Evolutionary conservation across 305 asterid genomes (phyloP).

Genomic region (Rubia balearica): DNA sequence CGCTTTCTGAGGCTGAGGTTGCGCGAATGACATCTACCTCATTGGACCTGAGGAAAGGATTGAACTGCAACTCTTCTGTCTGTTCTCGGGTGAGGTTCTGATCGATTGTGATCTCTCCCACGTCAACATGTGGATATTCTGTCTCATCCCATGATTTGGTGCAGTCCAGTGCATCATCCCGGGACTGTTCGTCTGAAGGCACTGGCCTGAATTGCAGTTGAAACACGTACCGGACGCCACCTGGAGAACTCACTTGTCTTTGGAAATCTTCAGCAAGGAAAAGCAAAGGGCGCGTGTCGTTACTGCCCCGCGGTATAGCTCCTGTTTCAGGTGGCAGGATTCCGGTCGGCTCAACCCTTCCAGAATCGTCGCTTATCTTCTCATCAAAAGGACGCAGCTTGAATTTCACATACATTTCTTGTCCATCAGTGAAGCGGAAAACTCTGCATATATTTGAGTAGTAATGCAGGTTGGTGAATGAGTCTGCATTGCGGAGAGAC

Average conservation of each 20-base stretch:
- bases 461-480: slow-evolving; percentile 57
- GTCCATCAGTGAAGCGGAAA: slow-evolving; percentile 62
- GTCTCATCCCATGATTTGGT: slow-evolving; percentile 72
- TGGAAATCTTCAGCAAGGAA: slow-evolving; percentile 76
- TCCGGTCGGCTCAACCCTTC: slow-evolving; percentile 64
- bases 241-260: slow-evolving; percentile 48
- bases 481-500: slow-evolving; percentile 57
- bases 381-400: slow-evolving; percentile 65
- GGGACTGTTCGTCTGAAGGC: slow-evolving; percentile 43
- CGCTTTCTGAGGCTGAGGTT: slow-evolving; percentile 70
- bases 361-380: slow-evolving; percentile 47
- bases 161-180: slow-evolving; percentile 63
- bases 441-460: slow-evolving; percentile 82
- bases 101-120: slow-evolving; percentile 55
- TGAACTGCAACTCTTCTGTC: slow-evolving; percentile 67
- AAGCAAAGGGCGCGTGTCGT: slow-evolving; percentile 60
- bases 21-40: slow-evolving; percentile 77
- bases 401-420: slow-evolving; percentile 74
- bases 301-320: slow-evolving; percentile 57
- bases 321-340: slow-evolving; percentile 93
- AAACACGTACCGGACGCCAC: slow-evolving; percentile 52
- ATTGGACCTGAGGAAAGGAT: slow-evolving; percentile 54
- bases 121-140: slow-evolving; percentile 53
- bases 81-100: slow-evolving; percentile 49
- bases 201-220: slow-evolving; percentile 61